Conservation (phyloP, 441 rosid species). For the Geranium incanum region DNA sequence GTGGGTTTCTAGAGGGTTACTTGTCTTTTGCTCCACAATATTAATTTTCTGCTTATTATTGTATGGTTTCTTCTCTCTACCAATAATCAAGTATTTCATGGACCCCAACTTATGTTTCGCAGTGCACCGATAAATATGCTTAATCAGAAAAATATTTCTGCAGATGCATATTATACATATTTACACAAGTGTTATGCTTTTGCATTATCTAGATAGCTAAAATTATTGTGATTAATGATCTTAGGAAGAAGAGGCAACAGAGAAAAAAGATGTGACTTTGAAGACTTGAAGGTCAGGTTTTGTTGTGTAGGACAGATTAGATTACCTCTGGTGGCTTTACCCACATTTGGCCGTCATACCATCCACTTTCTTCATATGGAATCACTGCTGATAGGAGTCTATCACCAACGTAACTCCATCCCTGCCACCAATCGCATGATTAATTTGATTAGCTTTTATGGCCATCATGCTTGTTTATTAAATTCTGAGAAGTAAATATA, state of each 20-base stretch:
- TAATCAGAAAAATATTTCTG: not conserved
- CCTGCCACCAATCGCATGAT: constrained; percentile 32
- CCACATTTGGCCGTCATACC: constrained; percentile 98
- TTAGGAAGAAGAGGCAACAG: not conserved
- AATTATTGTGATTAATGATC: no score
- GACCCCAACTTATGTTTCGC: not conserved
- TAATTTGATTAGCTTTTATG: constrained; percentile 10
- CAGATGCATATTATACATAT: not conserved
- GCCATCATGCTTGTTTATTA: not conserved
- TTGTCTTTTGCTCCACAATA: not conserved
- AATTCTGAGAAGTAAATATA: not conserved
- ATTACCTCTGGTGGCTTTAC: constrained; percentile 84
- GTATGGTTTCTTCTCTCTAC: not conserved
- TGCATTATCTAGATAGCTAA: no score
- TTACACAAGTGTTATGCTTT: not conserved
- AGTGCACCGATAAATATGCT: not conserved
- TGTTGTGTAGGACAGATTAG: no score
- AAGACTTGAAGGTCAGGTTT: no score
- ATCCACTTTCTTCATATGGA: constrained; percentile 93
- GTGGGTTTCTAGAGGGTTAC: no score
- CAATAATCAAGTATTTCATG: not conserved
- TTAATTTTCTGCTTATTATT: not conserved
- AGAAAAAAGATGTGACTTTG: no score
- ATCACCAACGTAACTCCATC: constrained; percentile 96
- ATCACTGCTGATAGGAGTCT: constrained; percentile 89